A percentile compares a stretch with the other conserved stretches of the same genome.
Evolutionary conservation across 208 protist genomes (phyloP).

Genomic region (Leishmania aethiopica): DNA sequence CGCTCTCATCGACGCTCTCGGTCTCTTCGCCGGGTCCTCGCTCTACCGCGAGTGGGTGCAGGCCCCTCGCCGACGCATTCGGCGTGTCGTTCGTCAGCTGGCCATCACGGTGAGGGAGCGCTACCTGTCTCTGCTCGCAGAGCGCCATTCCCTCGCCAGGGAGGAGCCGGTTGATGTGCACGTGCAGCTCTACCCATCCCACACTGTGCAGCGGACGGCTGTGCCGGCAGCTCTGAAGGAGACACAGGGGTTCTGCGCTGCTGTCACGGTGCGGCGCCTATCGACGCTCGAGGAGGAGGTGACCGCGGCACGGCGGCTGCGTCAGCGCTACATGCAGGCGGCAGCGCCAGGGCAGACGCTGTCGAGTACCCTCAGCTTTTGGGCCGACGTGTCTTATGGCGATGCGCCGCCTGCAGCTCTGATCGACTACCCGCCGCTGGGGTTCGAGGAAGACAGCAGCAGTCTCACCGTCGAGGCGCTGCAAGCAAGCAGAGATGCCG

Average conservation of each 20-base stretch:
- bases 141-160: neutral
- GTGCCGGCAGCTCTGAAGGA: slow-evolving; percentile 7
- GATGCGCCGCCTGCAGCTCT: slow-evolving; percentile 22
- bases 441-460: slow-evolving; percentile 14
- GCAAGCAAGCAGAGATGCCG: neutral
- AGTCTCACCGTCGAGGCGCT: slow-evolving; percentile 2
- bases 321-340: slow-evolving; percentile 42
- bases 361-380: slow-evolving; percentile 59
- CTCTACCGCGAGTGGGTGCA: slow-evolving; percentile 58
- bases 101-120: slow-evolving; percentile 14
- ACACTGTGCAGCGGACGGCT: neutral
- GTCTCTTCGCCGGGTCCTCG: slow-evolving; percentile 39
- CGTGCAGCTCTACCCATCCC: slow-evolving; percentile 60
- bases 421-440: slow-evolving; percentile 30
- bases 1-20: slow-evolving; percentile 26
- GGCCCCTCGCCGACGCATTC: slow-evolving; percentile 40
- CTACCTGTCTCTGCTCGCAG: slow-evolving; percentile 4
- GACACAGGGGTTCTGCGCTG: slow-evolving; percentile 38
- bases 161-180: slow-evolving; percentile 48
- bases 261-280: slow-evolving; percentile 52
- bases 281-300: slow-evolving; percentile 35
- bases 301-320: slow-evolving; percentile 28
- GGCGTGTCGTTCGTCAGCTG: slow-evolving; percentile 15
- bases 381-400: slow-evolving; percentile 42
- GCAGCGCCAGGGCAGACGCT: slow-evolving; percentile 74